Evolutionary conservation across 78 protist genomes (phyloP).

Genomic region (Chrysochromulina parva): DNA sequence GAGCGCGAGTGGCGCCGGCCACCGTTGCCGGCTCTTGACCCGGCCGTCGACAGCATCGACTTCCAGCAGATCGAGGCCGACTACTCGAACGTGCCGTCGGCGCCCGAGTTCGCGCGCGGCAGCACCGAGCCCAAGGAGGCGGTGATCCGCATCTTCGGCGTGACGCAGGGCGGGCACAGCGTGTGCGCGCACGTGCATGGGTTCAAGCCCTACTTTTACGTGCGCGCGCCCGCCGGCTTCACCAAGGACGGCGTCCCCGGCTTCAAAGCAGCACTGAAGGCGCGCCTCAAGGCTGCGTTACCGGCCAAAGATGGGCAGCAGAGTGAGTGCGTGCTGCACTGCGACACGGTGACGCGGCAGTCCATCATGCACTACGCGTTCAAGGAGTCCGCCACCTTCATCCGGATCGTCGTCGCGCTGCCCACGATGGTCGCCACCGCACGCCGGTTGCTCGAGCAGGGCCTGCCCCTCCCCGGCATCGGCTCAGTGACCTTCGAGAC

Average conservation of each 20-base stretch:
- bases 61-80: constrained; percentile 15
- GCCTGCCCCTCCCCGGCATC: background rate
- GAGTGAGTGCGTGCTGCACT: background rate
- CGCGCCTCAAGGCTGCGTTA: background rate
- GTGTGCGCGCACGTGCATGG: constrained; percentile 93
- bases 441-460: constrained; percentile 46
- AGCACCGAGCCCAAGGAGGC: constrained; percentile 56
- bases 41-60: background rate
- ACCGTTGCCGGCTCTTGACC: background rate
- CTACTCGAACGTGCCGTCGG: background rate
- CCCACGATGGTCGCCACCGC: constrained; percentile 70
- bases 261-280: background rate
- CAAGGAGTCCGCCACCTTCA: constrained; percentile 21
- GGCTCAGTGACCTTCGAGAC: background rate
- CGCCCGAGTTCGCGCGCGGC: background rate
- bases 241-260: background rate
- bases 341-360: background rate
- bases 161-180: constrained; percentile 87
- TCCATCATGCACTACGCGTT: constrained; percentile 11
- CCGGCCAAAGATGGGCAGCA: background rate
- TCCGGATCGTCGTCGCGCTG: constrained; percentile 57
- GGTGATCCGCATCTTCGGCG: constrained; percentile 92
- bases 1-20: background rate
- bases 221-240: constrained; percentile 54
- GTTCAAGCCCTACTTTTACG: constrained; percentile 94